Base-by-base conservation (phyloP, 78 protist genomes). In the slime mould (Dictyostelium discoideum) region DNA sequence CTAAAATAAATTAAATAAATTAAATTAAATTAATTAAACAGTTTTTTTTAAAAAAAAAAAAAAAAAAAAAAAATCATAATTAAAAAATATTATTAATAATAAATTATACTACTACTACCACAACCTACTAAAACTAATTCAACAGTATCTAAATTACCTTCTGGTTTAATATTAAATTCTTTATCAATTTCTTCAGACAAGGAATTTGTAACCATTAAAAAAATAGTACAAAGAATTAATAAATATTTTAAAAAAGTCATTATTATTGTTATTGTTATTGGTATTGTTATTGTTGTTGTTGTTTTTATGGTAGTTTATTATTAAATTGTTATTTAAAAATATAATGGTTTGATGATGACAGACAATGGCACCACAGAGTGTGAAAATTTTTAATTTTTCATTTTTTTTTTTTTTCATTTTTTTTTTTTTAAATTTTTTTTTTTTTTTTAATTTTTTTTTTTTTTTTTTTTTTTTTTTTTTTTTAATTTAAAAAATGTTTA, bases 121-220 rank as follows among this genome's bases (percentile, higher is more conserved):
- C n/a, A 13, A 84, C 73, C 9, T 24, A 84, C 88, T 18, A 74
- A 37, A 16, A 13, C 40, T 18, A 37, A 16, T 16, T 74, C 81
- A 16, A 74, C 81, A 9, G 81, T 18, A 46, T 86, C 92, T 54
- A 86, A 77, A 32, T 72, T 50, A 24, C 92, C 92, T 50, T 74
- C 76, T 54, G 92, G 92, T 48, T 86, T 86, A 5, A 74, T 37
- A 74, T 50, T 37, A 37, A 86, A 74, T 24, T 86, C 84, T 22
- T 74, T 46, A 9, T 73, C 84, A 22, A 48, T 16, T 9, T 24
- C 85, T 69, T 69, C 77, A 3, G 77, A 69, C 18, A 69, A 69
- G 29, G 39, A 60, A 60, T 60, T 60, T 1, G 69, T 60, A 37
- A 74, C 3, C 37, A 32, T 8, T 5, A 37, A 74, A 74, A 74